Base-by-base conservation (phyloP, 2,329 filamentous ascomycete genomes). In the Beauveria sp. region DNA sequence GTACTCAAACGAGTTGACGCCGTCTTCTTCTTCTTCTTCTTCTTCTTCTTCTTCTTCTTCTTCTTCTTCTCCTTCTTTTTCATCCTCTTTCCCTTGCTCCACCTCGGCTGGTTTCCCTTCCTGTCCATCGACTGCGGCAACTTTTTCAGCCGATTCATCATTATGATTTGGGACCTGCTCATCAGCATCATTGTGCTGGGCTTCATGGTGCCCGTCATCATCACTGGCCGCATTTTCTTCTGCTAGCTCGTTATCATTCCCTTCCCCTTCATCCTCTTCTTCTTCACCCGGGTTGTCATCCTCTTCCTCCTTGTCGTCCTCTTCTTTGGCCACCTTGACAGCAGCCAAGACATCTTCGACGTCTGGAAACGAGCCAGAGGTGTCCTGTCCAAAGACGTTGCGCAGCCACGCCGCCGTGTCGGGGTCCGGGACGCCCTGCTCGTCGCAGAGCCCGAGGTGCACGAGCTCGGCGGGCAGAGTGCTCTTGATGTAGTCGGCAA, bases 401-500 rank as follows among this genome's bases (percentile, higher is more conserved):
- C 58, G 58, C 28, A 60, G 49, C 49, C 49, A 60, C 12, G 14
- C 12, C 3, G 40, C 50, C 26, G 49, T 60, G 20, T 38, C 24
- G 16, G 24, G 38, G n/a, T 53, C 26, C 6, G 14, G n/a, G 7
- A 24, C 8, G 40, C 58, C 58, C 5, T 38, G 16, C 2, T 26
- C 40, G 28, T 51, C 31, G 49, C 50, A 53, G 26, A 53, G 40
- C 1, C 20, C 42, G 14, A 22, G 50, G 3, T 54, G 28, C 12
- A 42, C 50, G 3, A 60, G 49, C 50, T 53, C 49, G 8, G 3
- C 6, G 6, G 58, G 58, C 49, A 60, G 40, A 8, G 58, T 54
- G n/a, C 46, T 20, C 26, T 31, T 51, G 26, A 60, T 38, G 40
- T 60, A 60, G 14, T 60, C 58, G 40, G 58, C 42, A 60, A 60